These are phyloP conservation scores for Inga oerstediana DNA, from an alignment of 306 rosid genomes.

Conservation along the genomic window DNA sequence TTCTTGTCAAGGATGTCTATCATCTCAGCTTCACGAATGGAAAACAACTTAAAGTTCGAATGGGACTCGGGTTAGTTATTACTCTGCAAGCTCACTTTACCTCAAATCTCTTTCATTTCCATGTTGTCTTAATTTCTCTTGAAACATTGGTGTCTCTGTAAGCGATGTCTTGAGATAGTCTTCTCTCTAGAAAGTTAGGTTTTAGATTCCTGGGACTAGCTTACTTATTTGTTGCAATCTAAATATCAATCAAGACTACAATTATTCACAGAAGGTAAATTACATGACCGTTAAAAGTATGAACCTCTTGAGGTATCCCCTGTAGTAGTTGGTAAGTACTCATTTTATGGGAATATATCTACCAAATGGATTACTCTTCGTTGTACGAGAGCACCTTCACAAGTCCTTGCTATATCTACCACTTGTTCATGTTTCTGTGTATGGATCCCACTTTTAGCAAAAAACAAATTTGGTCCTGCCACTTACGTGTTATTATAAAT, in stretches of 20 bases:
- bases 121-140: background rate
- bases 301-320: background rate
- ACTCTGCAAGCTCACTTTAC: slow-evolving; percentile 14
- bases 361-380: background rate
- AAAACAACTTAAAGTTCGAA: slow-evolving; percentile 55
- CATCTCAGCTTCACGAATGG: slow-evolving; percentile 72
- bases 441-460: background rate
- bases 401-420: background rate
- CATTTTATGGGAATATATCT: background rate
- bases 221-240: too few species aligned
- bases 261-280: too few species aligned
- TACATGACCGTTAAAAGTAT: background rate
- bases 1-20: slow-evolving; percentile 76
- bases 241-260: too few species aligned
- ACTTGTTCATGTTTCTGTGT: slow-evolving; percentile 7
- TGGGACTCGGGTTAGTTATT: slow-evolving; percentile 79
- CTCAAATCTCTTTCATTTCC: slow-evolving; percentile 5
- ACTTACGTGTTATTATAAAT: too few species aligned
- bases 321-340: background rate
- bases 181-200: background rate
- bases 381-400: background rate
- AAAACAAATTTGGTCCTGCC: too few species aligned
- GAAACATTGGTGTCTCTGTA: background rate
- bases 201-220: background rate
- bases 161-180: background rate